Base-by-base conservation (phyloP, 1,284 basidiomycete species). In the Amylostereum areolatum region DNA sequence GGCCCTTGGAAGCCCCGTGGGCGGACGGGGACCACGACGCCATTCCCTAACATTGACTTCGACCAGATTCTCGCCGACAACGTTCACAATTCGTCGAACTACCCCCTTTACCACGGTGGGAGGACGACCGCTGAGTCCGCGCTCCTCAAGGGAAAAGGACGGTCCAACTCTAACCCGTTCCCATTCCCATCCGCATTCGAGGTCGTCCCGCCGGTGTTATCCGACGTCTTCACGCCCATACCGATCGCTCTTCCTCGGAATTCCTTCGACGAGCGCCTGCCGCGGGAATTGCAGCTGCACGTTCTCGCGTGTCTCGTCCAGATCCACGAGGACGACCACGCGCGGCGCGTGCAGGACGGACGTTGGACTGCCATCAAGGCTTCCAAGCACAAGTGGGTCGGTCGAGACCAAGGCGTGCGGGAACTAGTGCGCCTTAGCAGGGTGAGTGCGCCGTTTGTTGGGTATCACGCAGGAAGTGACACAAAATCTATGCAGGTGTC, bases 361-460 rank as follows among this genome's bases (percentile, higher is more conserved):
- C 69, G 71, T 45, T 85, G 85, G 84, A 78, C 78, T 5, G 71
- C 73, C 31, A 67, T 68, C 32, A 79, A 72, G 52, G 84, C 86
- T 3, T 71, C 71, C 4, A 78, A 71, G 60, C 72, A 76, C 45
- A 77, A 78, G 55, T 91, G 87, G 85, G 74, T 83, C 30, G 90
- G 91, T 6, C 75, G 75, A 53, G 78, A 83, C 44, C 81, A 74
- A 53, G 92, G 84, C 1, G 65, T 88, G 48, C 70, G 83, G 55
- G 92, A 95, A 64, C 71, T 96, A 31, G 75, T 94, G 58, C 87
- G 79, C 64, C 61, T 94, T 47, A 84, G 83, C 62, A 75, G 88
- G 70, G 92, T 95, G 65, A 67, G 81, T 69, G 52, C 53, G 44
- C 61, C 60, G 49, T 51, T 55, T 25, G 33, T 51, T 53, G 56